Evolutionary conservation across 495 filamentous ascomycete species (phyloP).

Genomic region (Annulohypoxylon maeteangense): DNA sequence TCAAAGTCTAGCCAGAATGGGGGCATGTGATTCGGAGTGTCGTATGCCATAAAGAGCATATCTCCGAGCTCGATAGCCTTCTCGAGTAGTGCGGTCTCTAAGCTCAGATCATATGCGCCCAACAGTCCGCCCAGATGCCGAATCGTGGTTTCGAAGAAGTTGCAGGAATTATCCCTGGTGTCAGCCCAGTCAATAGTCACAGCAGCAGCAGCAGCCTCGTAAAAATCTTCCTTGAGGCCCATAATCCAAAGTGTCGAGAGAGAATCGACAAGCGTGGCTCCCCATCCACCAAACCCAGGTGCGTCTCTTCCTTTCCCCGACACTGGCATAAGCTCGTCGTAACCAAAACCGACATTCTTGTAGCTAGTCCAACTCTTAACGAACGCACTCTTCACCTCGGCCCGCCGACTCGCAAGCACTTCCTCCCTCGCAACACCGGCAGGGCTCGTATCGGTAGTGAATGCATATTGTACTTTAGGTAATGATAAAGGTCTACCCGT

Average conservation of each 20-base stretch:
- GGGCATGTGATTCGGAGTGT: slow-evolving; percentile 93
- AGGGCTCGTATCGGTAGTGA: slow-evolving; percentile 48
- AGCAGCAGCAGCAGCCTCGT: slow-evolving; percentile 81
- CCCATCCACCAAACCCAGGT: slow-evolving; percentile 91
- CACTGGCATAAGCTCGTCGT: slow-evolving; percentile 79
- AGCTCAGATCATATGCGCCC: slow-evolving; percentile 78
- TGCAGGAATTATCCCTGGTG: slow-evolving; percentile 65
- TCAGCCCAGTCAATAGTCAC: slow-evolving; percentile 85
- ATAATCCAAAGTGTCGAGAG: slow-evolving; percentile 97
- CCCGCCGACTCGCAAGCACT: slow-evolving; percentile 57
- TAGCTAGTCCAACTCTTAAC: slow-evolving; percentile 82
- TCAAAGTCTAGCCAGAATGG: slow-evolving; percentile 70
- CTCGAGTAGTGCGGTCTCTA: slow-evolving; percentile 72
- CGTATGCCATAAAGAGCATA: slow-evolving; percentile 85
- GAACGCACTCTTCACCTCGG: slow-evolving; percentile 74
- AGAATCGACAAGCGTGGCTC: slow-evolving; percentile 88
- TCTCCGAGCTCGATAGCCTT: slow-evolving; percentile 87
- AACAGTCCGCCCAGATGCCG: slow-evolving; percentile 82
- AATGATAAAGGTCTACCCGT: slow-evolving; percentile 48
- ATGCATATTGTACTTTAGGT: slow-evolving; percentile 55
- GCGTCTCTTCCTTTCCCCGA: slow-evolving; percentile 60
- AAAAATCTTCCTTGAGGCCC: slow-evolving; percentile 88
- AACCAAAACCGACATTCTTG: slow-evolving; percentile 76
- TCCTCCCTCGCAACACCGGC: slow-evolving; percentile 42
- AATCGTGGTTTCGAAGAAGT: slow-evolving; percentile 84